These are phyloP conservation scores for Zanthoxylum bungeanum DNA, from an alignment of 345 rosid genomes.

Conservation along the genomic window DNA sequence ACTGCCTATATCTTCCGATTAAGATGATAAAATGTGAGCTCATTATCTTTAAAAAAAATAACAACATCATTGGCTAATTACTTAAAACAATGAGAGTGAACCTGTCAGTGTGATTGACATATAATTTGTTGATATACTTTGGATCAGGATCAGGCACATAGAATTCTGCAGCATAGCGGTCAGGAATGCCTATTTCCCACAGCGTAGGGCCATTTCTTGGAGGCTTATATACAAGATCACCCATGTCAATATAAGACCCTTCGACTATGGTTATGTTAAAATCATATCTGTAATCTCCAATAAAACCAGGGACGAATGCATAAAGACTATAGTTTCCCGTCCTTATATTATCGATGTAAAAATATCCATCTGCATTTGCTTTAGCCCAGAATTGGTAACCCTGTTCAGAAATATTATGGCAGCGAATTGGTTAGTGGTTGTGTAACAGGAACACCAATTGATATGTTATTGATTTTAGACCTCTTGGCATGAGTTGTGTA, in stretches of 20 bases:
- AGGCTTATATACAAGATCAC: constrained; percentile 68
- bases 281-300: constrained; percentile 71
- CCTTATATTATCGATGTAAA: constrained; percentile 44
- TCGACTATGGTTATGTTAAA: constrained; percentile 34
- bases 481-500: constrained; percentile 1
- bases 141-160: constrained; percentile 81
- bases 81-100: neutral
- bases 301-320: constrained; percentile 73
- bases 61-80: neutral
- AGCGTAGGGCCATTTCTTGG: constrained; percentile 78
- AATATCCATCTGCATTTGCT: constrained; percentile 57
- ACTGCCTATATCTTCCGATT: constrained; percentile 63
- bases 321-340: constrained; percentile 64
- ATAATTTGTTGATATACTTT: constrained; percentile 53
- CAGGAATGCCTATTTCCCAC: constrained; percentile 96
- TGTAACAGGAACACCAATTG: neutral
- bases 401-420: constrained; percentile 29
- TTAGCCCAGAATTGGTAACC: constrained; percentile 88
- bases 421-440: neutral
- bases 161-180: constrained; percentile 80
- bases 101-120: constrained; percentile 59
- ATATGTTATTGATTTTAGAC: too few relatives aligned
- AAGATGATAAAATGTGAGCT: neutral
- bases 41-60: neutral
- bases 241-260: constrained; percentile 46